Evolutionary conservation across 768 basidiomycete genomes (phyloP).

Genomic region (Suillus weaverae): DNA sequence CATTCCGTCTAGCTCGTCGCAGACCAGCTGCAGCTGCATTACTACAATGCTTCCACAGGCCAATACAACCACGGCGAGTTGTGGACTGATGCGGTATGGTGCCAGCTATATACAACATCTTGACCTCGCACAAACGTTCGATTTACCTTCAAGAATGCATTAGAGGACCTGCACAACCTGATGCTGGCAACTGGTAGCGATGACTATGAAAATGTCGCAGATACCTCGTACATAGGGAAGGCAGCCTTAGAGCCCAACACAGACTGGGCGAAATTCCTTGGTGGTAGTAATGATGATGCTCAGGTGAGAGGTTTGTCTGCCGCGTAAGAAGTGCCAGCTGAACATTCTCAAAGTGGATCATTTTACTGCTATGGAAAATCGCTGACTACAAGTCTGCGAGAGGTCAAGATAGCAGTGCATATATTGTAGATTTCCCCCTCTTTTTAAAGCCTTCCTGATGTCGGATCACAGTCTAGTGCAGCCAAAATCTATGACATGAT

Average conservation of each 20-base stretch:
- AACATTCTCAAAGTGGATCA: constrained; percentile 46
- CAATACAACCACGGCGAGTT: constrained; percentile 50
- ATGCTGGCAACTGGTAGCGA: constrained; percentile 51
- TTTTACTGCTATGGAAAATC: constrained; percentile 59
- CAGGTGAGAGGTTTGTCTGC: constrained; percentile 33
- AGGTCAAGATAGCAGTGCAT: constrained; percentile 28
- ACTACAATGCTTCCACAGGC: constrained; percentile 41
- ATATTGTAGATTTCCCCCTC: constrained; percentile 19
- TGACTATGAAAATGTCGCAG: constrained; percentile 40
- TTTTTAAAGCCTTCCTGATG: constrained; percentile 26
- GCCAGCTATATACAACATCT: neutral
- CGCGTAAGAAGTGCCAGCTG: neutral
- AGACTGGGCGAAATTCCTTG: constrained; percentile 45
- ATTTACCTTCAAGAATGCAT: constrained; percentile 44
- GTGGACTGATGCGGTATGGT: constrained; percentile 56
- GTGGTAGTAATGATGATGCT: constrained; percentile 55
- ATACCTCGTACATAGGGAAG: constrained; percentile 46
- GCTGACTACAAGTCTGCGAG: constrained; percentile 49
- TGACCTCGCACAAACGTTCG: neutral
- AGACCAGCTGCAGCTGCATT: constrained; percentile 32
- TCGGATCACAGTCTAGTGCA: constrained; percentile 42
- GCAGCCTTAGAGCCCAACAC: constrained; percentile 40
- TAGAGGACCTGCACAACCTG: constrained; percentile 58
- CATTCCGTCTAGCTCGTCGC: constrained; percentile 23
- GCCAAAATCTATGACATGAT: constrained; percentile 52